phyloP scores from a whole-genome alignment of 2,329 filamentous ascomycete species.

The Nigrospora oryzae region DNA sequence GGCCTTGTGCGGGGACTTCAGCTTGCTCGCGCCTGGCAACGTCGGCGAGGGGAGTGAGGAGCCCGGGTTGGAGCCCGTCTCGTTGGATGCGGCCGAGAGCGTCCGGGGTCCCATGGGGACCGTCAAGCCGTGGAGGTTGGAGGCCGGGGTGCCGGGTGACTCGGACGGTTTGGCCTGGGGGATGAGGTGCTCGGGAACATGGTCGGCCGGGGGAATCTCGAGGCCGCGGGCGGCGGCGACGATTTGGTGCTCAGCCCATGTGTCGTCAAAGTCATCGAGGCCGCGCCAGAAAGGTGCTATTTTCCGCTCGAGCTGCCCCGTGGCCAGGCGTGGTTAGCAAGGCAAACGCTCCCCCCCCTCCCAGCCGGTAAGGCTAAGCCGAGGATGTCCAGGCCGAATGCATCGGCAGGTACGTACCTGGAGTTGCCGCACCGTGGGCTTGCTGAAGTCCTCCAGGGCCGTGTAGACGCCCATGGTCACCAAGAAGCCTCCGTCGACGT shows the following conservation, averaged over 20 bases:
- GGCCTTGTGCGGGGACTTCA: slow-evolving; percentile 82
- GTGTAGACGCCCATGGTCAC: slow-evolving; percentile 94
- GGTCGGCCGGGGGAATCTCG: slow-evolving; percentile 75
- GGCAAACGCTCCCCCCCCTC: too few relatives aligned
- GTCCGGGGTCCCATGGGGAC: slow-evolving; percentile 73
- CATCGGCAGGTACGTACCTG: slow-evolving; percentile 50
- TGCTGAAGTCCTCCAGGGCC: slow-evolving; percentile 88
- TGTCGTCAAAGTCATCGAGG: slow-evolving; percentile 77
- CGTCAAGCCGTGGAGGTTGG: slow-evolving; percentile 62
- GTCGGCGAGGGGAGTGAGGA: slow-evolving; percentile 52
- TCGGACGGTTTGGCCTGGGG: slow-evolving; percentile 35
- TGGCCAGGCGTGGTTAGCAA: too few relatives aligned
- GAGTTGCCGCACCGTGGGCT: slow-evolving; percentile 76
- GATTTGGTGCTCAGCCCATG: slow-evolving; percentile 94
- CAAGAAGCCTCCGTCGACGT: slow-evolving; percentile 88
- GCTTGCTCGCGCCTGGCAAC: slow-evolving; percentile 41
- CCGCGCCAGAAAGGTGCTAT: slow-evolving; percentile 95
- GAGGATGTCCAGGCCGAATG: too few relatives aligned
- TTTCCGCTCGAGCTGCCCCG: slow-evolving; percentile 72
- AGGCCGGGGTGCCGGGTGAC: slow-evolving; percentile 43
- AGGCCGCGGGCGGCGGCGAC: slow-evolving; percentile 80
- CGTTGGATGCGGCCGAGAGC: slow-evolving; percentile 71
- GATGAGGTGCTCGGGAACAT: slow-evolving; percentile 59
- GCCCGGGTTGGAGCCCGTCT: slow-evolving; percentile 49
- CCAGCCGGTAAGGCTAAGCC: too few relatives aligned